Evolutionary conservation across 148 eudicot species (phyloP), one percentile per base, ranked within the genome.

Genomic region (Dianthus caryophyllus): DNA sequence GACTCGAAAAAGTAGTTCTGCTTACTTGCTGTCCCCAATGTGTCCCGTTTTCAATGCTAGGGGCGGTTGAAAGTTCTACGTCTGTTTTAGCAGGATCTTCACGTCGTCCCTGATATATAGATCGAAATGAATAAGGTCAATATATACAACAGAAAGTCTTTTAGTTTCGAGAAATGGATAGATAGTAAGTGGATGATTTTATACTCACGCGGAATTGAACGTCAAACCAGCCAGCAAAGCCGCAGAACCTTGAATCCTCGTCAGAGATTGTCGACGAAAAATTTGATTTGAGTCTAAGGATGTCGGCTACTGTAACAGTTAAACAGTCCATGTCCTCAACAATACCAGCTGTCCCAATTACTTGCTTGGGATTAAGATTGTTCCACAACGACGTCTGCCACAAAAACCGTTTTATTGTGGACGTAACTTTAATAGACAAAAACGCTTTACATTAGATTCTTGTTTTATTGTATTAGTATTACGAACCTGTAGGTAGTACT

Each of bases 1-100:
- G 44, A 20, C 10, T 46, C 21, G 30, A 47, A 24, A n/a, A 49
- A 29, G 8, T 24, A 46, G 44, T 47, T 31, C 25, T 67, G 78
- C 90, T 61, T 73, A 90, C 99, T 86, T 94, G 99, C 80, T 94
- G 99, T 68, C 99, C 99, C 99, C 99, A 94, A 73, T 94, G 99
- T 25, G 99, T 94, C 71, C 86, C 65, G 49, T 44, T 15, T 57
- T 84, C 73, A 66, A 71, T 81, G 70, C 88, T 82, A 10, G 99
- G 99, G 69, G 93, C 96, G 64, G 99, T 94, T 44, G 97, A 73
- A 85, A 94, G 78, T 84, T 88, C 93, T 44, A 94, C 67, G 38
- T 90, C 96, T 17, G 70, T 25, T 58, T 75, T 70, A 36, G 91
- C 88, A 50, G 90, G 99, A 78, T 77, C 77, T 71, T 83, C 89